These are phyloP conservation scores for Xanthoparmelia taractica DNA, from an alignment of 495 filamentous ascomycete species.

Conservation along the genomic window DNA sequence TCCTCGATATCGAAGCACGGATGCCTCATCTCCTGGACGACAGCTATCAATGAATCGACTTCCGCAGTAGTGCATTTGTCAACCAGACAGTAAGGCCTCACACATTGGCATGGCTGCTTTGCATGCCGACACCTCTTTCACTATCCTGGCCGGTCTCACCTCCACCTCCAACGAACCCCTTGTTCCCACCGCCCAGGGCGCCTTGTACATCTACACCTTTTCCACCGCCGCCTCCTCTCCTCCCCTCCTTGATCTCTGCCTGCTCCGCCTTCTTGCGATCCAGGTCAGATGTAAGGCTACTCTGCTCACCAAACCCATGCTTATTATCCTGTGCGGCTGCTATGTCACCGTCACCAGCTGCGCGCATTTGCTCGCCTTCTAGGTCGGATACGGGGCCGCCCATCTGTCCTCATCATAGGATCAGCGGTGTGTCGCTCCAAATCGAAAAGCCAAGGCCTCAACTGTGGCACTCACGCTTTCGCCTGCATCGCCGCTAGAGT, in stretches of 20 bases:
- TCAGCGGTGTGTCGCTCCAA: neutral
- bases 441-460: conserved; percentile 9
- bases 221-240: conserved; percentile 12
- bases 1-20: conserved; percentile 47
- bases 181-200: conserved; percentile 19
- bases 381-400: conserved; percentile 32
- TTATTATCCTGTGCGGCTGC: conserved; percentile 39
- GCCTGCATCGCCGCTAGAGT: conserved; percentile 21
- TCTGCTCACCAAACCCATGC: conserved; percentile 34
- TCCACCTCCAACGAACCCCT: conserved; percentile 7
- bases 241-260: conserved; percentile 35
- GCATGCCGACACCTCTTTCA: conserved; percentile 13
- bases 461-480: conserved; percentile 23
- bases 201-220: conserved; percentile 23
- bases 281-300: conserved; percentile 36
- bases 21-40: conserved; percentile 39
- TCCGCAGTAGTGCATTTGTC: too few relatives aligned
- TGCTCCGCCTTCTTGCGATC: conserved; percentile 42
- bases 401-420: conserved; percentile 9
- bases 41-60: conserved; percentile 15
- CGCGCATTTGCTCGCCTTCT: conserved; percentile 51
- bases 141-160: conserved; percentile 1
- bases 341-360: conserved; percentile 48
- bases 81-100: neutral
- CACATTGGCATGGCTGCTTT: conserved; percentile 10